Evolutionary conservation across 345 rosid species (phyloP).

Genomic region (Corchorus olitorius): DNA sequence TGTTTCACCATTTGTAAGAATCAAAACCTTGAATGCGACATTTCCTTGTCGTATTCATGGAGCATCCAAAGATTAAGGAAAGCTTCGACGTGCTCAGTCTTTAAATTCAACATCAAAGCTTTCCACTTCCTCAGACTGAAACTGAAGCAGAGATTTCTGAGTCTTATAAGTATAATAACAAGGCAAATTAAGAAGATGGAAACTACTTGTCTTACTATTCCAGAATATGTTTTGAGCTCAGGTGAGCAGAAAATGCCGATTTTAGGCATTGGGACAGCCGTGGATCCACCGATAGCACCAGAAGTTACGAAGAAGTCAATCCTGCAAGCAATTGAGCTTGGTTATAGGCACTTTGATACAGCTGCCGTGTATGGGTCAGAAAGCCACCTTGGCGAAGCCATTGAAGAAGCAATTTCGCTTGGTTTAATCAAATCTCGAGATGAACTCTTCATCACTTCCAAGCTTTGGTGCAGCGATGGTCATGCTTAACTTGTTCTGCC

Average conservation of each 20-base stretch:
- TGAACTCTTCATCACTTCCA: slow-evolving; percentile 60
- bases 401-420: slow-evolving; percentile 42
- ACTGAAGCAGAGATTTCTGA: too few relatives aligned
- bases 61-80: too few relatives aligned
- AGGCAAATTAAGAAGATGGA: background rate
- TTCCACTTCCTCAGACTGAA: too few relatives aligned
- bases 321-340: slow-evolving; percentile 44
- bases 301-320: background rate
- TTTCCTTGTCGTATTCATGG: too few relatives aligned
- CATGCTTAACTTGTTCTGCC: slow-evolving; percentile 51
- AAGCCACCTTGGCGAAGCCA: slow-evolving; percentile 48
- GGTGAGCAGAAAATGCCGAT: background rate
- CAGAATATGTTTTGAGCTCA: background rate
- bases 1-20: too few relatives aligned
- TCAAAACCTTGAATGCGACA: too few relatives aligned
- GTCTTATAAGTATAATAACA: too few relatives aligned
- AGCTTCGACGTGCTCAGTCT: too few relatives aligned
- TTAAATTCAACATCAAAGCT: too few relatives aligned
- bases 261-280: slow-evolving; percentile 5
- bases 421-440: slow-evolving; percentile 48
- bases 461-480: slow-evolving; percentile 66
- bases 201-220: background rate
- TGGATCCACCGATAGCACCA: background rate
- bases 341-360: slow-evolving; percentile 53
- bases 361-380: slow-evolving; percentile 44